These are phyloP conservation scores for Saccharomycodes ludwigii DNA, from an alignment of 805 yeast genomes.

Conservation along the genomic window DNA sequence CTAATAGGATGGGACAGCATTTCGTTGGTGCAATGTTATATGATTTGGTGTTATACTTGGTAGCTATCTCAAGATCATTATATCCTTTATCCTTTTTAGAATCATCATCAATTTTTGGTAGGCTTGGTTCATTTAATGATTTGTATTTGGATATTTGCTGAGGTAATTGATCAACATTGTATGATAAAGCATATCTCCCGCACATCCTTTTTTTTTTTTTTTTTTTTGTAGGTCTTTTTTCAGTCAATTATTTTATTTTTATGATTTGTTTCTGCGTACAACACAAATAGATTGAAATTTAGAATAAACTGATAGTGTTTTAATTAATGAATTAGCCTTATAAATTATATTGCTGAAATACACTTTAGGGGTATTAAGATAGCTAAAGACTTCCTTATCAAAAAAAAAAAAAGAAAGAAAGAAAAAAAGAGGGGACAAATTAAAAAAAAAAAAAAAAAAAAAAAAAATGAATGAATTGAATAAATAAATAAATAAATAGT, in stretches of 20 bases:
- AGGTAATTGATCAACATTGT: slow-evolving; percentile 14
- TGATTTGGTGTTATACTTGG: slow-evolving; percentile 22
- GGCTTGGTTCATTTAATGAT: slow-evolving; percentile 6
- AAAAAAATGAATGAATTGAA: not conserved
- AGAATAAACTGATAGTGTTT: no score
- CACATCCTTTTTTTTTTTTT: slow-evolving; percentile 32
- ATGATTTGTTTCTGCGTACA: no score
- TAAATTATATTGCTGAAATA: no score
- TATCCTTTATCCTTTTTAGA: slow-evolving; percentile 11
- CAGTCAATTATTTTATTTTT: no score
- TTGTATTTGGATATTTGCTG: slow-evolving; percentile 3
- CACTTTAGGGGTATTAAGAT: no score
- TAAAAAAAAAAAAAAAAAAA: not conserved
- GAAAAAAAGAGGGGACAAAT: no score
- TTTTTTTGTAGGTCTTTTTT: not conserved
- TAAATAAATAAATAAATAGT: not conserved
- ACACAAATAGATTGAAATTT: no score
- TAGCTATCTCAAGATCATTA: slow-evolving; percentile 16
- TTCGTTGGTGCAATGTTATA: slow-evolving; percentile 56
- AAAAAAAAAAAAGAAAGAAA: no score
- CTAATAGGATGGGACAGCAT: slow-evolving; percentile 28
- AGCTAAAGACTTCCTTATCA: no score
- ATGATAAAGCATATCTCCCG: slow-evolving; percentile 44
- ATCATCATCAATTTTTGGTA: slow-evolving; percentile 9
- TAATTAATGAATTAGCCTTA: no score